Percentiles rank a stretch among this genome's conserved stretches.
phyloP scores from a whole-genome alignment of 768 basidiomycete genomes.

The Tulasnella sp. region DNA sequence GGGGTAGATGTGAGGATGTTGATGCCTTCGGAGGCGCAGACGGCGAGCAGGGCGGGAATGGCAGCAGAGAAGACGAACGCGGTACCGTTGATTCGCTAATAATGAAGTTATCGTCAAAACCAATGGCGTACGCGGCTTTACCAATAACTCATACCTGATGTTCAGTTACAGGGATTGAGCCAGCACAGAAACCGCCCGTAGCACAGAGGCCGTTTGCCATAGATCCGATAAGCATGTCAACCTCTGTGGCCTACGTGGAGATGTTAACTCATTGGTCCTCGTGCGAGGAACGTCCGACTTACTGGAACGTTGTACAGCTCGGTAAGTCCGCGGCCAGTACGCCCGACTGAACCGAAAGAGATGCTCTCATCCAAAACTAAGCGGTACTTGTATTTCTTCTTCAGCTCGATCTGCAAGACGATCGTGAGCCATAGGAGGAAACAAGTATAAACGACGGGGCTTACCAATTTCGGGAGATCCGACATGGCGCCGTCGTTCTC shows the following conservation, averaged over 20 bases:
- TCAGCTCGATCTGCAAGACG: slow-evolving; percentile 77
- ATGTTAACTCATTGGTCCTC: not conserved
- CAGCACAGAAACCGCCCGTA: slow-evolving; percentile 94
- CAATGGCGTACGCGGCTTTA: not conserved
- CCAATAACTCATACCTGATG: slow-evolving; percentile 69
- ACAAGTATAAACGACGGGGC: slow-evolving; percentile 42
- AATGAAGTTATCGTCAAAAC: not conserved
- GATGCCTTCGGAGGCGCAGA: slow-evolving; percentile 85
- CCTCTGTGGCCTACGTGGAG: slow-evolving; percentile 70
- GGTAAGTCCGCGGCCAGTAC: slow-evolving; percentile 92
- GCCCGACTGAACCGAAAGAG: slow-evolving; percentile 90
- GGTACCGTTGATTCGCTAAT: slow-evolving; percentile 89
- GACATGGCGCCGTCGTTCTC: slow-evolving; percentile 92
- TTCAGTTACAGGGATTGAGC: slow-evolving; percentile 75
- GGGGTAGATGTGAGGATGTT: slow-evolving; percentile 75
- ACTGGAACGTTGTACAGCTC: slow-evolving; percentile 94
- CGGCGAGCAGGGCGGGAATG: slow-evolving; percentile 86
- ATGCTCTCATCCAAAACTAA: slow-evolving; percentile 91
- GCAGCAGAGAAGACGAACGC: slow-evolving; percentile 97
- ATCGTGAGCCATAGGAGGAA: not conserved
- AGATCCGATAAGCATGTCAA: slow-evolving; percentile 95
- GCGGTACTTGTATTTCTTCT: slow-evolving; percentile 93
- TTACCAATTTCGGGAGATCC: slow-evolving; percentile 87
- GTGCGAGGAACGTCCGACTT: slow-evolving; percentile 41
- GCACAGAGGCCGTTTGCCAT: slow-evolving; percentile 82